These are phyloP conservation scores for Wolfiporia cocos DNA, from an alignment of 1,284 basidiomycete genomes.

Conservation along the genomic window DNA sequence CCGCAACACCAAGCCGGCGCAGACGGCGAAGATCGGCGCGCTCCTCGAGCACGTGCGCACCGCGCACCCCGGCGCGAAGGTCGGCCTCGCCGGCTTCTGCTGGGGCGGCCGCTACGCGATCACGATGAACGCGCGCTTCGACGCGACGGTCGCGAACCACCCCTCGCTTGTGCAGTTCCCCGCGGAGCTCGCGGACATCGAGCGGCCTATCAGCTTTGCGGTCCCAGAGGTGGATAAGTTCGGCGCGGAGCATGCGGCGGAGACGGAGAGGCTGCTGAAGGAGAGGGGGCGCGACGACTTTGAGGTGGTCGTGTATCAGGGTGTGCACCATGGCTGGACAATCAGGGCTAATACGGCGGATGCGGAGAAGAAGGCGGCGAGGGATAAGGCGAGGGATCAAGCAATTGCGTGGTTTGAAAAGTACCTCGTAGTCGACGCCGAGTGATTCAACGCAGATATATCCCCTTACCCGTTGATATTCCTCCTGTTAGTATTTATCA, in stretches of 20 bases:
- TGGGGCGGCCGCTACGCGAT: constrained; percentile 22
- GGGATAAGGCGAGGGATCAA: constrained; percentile 17
- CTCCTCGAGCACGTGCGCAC: constrained; percentile 11
- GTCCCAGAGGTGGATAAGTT: constrained; percentile 12
- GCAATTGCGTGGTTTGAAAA: constrained; percentile 17
- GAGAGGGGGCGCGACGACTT: constrained; percentile 14
- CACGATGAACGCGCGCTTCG: constrained; percentile 17
- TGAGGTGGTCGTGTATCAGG: constrained; percentile 18
- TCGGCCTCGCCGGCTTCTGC: constrained; percentile 21
- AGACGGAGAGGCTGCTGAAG: constrained; percentile 15
- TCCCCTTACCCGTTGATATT: no score
- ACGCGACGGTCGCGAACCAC: constrained; percentile 18
- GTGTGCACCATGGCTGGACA: constrained; percentile 19
- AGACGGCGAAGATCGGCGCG: constrained; percentile 11
- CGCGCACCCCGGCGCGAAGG: constrained; percentile 11
- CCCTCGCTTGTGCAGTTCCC: constrained; percentile 19
- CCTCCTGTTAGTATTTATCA: no score
- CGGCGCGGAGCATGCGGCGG: constrained; percentile 9
- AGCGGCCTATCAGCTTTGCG: constrained; percentile 17
- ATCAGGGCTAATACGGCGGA: constrained; percentile 13
- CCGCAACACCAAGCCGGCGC: constrained; percentile 13
- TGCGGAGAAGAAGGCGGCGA: constrained; percentile 14
- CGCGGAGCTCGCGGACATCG: constrained; percentile 14
- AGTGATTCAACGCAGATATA: no score
- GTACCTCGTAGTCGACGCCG: constrained; percentile 4